Percentiles rank a stretch among this genome's conserved stretches.
Evolutionary conservation across 1,284 basidiomycete species (phyloP).

Genomic region (Sporisorium scitamineum): DNA sequence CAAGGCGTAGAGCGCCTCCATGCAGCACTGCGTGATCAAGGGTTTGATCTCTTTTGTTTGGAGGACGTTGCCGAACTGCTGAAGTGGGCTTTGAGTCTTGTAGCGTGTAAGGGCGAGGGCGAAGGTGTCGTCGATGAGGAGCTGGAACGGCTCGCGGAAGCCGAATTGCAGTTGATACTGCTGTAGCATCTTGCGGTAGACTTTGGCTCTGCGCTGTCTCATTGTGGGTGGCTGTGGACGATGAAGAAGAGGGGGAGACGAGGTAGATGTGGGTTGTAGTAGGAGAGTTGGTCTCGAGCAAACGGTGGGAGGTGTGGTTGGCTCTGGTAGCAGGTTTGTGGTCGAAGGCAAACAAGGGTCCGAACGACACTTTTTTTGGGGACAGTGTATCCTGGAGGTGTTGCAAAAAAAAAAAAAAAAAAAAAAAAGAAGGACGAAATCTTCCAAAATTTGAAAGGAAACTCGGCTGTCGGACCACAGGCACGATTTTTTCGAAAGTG

Average conservation of each 20-base stretch:
- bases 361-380: not conserved
- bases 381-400: too few species aligned
- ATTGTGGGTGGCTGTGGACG: slow-evolving; percentile 30
- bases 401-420: too few species aligned
- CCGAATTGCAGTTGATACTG: slow-evolving; percentile 64
- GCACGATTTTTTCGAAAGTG: not conserved
- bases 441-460: not conserved
- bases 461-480: not conserved
- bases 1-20: slow-evolving; percentile 62
- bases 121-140: slow-evolving; percentile 65
- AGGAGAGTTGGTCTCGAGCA: not conserved
- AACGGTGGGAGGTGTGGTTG: not conserved
- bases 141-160: slow-evolving; percentile 66
- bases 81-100: slow-evolving; percentile 50
- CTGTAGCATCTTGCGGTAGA: slow-evolving; percentile 64
- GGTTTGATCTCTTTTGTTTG: slow-evolving; percentile 61
- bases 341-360: slow-evolving; percentile 6
- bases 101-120: slow-evolving; percentile 54
- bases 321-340: too few species aligned
- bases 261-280: too few species aligned
- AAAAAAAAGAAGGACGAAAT: too few species aligned
- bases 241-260: not conserved
- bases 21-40: slow-evolving; percentile 68
- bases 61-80: slow-evolving; percentile 54
- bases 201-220: slow-evolving; percentile 66